A percentile compares a stretch with the other conserved stretches of the same genome.
phyloP scores from a whole-genome alignment of 169 alveolate species.

The Perkinsus chesapeaki region DNA sequence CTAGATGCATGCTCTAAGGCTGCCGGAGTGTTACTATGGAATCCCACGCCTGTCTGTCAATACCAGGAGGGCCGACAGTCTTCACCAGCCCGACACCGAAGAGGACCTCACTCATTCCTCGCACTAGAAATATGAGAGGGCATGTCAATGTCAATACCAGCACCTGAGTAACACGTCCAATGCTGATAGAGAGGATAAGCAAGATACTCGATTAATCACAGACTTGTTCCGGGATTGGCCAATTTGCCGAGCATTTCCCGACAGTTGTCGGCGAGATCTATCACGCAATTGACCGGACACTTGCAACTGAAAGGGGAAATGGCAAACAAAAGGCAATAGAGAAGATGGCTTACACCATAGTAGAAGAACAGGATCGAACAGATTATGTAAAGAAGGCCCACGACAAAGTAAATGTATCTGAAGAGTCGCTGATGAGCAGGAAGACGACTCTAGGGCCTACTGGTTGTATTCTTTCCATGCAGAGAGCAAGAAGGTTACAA shows the following conservation, averaged over 20 bases:
- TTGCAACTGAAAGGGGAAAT: not conserved
- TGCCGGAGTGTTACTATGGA: too few species aligned
- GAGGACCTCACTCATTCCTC: not conserved
- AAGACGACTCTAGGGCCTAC: not conserved
- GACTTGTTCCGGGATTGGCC: not conserved
- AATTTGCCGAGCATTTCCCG: not conserved
- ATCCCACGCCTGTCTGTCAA: not conserved
- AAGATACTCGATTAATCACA: not conserved
- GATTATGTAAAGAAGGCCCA: not conserved
- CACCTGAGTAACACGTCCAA: not conserved
- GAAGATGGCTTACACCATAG: not conserved
- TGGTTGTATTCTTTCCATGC: not conserved
- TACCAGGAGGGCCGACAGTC: not conserved
- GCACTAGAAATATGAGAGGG: not conserved
- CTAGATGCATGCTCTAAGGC: not conserved
- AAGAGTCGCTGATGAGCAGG: not conserved
- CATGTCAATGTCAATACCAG: not conserved
- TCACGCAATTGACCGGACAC: not conserved
- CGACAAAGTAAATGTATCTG: not conserved
- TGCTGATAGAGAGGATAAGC: not conserved
- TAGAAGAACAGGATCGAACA: not conserved
- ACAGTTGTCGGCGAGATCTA: not conserved
- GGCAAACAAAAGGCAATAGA: not conserved
- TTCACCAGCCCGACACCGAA: not conserved
- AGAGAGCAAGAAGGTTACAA: not conserved